Conservation (phyloP, 352 stramenopile genomes). For the Phytophthora macrochlamydospora region DNA sequence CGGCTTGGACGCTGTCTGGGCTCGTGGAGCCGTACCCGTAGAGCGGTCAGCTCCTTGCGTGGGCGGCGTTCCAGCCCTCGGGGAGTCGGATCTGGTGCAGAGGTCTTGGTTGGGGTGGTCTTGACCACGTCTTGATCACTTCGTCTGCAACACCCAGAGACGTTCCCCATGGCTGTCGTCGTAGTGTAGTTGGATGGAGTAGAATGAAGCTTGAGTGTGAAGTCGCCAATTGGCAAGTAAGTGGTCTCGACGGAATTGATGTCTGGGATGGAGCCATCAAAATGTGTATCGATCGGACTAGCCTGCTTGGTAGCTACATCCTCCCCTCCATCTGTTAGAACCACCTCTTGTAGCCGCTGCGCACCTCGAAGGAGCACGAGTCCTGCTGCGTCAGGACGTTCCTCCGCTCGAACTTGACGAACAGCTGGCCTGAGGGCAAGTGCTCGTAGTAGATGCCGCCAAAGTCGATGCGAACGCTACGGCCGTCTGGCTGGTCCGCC, state of each 20-base stretch:
- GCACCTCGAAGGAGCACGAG: conserved; percentile 57
- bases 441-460: conserved; percentile 66
- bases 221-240: background rate
- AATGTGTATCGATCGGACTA: background rate
- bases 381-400: conserved; percentile 53
- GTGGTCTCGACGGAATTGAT: background rate
- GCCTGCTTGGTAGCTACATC: background rate
- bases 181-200: too few species aligned
- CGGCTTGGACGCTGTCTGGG: background rate
- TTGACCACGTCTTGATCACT: conserved; percentile 7
- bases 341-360: conserved; percentile 60
- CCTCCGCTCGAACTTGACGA: conserved; percentile 57
- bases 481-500: conserved; percentile 43
- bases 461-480: conserved; percentile 48
- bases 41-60: too few species aligned
- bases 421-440: conserved; percentile 52
- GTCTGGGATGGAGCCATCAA: background rate
- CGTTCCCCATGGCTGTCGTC: conserved; percentile 13
- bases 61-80: too few species aligned
- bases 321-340: conserved; percentile 26
- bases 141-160: conserved; percentile 15
- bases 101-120: background rate
- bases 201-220: background rate
- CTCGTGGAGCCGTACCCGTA: background rate
- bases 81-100: too few species aligned